Base-by-base conservation (phyloP, 2,329 filamentous ascomycete species). In the Calonectria pauciramosa region DNA sequence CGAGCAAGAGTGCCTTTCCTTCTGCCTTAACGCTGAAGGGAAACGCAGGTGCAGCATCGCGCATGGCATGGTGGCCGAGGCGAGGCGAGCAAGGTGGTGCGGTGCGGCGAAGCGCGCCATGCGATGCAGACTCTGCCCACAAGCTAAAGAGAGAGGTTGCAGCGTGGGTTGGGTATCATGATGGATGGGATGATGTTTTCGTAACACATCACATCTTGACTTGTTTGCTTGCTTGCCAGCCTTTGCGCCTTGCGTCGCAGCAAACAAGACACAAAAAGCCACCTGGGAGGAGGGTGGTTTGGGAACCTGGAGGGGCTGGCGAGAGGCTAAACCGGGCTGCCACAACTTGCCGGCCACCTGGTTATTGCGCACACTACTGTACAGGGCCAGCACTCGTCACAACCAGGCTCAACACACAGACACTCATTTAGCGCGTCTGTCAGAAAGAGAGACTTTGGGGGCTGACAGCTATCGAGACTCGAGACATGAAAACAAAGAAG, bases 141-240 rank as follows among this genome's bases (percentile, higher is more conserved):
- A 63, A 51, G 34, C 47, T 65, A 64, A 64, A 72, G 52, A 49
- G 49, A 66, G 68, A 67, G 51, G 60, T 28, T 73, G 71, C 71
- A 67, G 71, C 68, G 60, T 73, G 71, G 71, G 71, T 73, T 73
- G 71, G 71, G 71, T 73, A 73, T 73, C 41, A 67, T 67, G 49
- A 32, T 65, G 36, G 54, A 67, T 71, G 68, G 68, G 51, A 73
- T 52, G 60, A 70, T 67, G 32, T 52, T 49, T 66, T 73, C 44
- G 28, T 41, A 49, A 52, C 38, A 59, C 59, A 49, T 59, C 59
- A 47, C 51, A 60, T 70, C 36, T 67, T 30, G 47, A 59, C 28
- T 28, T 63, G 56, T 26, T 63, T 52, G 47, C 36, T 41, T 44
- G 41, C 41, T 47, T 68, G 67, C 67, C 59, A 32, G 32, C 44